Evolutionary conservation across 129 eudicot species (phyloP), one percentile per base, ranked within the genome.

Genomic region (Sambucus nigra): DNA sequence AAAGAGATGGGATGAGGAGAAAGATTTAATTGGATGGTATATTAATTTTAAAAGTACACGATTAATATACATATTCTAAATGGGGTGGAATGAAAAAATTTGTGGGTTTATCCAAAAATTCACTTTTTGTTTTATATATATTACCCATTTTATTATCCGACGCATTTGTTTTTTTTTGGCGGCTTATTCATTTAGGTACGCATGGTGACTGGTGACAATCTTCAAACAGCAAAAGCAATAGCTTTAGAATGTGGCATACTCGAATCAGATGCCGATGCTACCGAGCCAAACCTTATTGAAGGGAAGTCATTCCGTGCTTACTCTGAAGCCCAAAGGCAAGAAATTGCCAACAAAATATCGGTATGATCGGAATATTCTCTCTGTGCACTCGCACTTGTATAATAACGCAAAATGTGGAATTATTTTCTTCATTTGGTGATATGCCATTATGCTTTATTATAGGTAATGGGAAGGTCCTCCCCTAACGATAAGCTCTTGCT

Each of bases 381-480:
- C 59, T 35, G 32, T 23, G 20, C 51, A n/a, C 21, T 29, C 8
- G 35, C 35, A 29, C 8, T 4, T 8, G 8, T 29, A 29, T 29
- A 29, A 29, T 4, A 4, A 29, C 35, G 8, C 5, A 8, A 3
- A 29, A 29, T 4, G 35, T 29, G 35, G 8, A 29, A 29, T 8
- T 12, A 35, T 35, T 1, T 7, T 2, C 4, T 9, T 54, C 26
- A 13, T 20, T 18, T n/a, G 3, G 20, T 19, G 7, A 10, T 27
- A 11, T 18, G 22, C 0, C n/a, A 49, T 8, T 19, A 60, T 59
- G 47, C 53, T 47, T 39, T 57, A 31, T 41, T 29, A 54, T 65
- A 89, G 97, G 97, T 89, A 10, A 89, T 89, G 97, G 97, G 97
- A 40, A 66, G 97, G 63, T 89, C 97, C 23, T 89, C 97, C 2